Percentiles rank a stretch among this genome's conserved stretches.
Evolutionary conservation across 495 filamentous ascomycete species (phyloP).

Genomic region (Penicillium bialowiezense): DNA sequence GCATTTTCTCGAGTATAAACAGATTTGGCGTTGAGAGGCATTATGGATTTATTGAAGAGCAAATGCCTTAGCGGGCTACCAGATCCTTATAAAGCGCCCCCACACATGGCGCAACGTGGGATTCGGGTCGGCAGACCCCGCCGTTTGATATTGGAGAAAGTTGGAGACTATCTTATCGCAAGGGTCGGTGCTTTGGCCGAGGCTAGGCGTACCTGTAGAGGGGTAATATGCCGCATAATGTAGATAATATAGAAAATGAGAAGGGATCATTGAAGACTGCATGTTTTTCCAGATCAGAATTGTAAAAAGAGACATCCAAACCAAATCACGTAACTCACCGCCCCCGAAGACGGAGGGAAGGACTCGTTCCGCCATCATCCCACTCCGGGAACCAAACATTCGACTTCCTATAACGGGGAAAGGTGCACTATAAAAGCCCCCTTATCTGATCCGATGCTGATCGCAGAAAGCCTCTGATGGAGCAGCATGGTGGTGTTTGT

Average conservation of each 20-base stretch:
- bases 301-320: neutral
- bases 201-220: constrained; percentile 2
- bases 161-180: constrained; percentile 2
- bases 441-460: constrained; percentile 27
- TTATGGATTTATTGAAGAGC: constrained; percentile 16
- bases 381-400: constrained; percentile 12
- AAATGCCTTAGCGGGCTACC: neutral
- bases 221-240: constrained; percentile 1
- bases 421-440: constrained; percentile 16
- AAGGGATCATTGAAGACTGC: too few species aligned
- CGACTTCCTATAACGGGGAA: constrained; percentile 3
- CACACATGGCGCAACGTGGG: neutral
- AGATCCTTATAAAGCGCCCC: constrained; percentile 3
- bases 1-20: constrained; percentile 63
- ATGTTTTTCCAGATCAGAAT: too few species aligned
- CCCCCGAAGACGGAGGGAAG: constrained; percentile 30
- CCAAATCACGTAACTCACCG: neutral
- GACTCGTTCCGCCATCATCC: constrained; percentile 29
- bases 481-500: constrained; percentile 48
- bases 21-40: constrained; percentile 58
- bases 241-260: too few species aligned
- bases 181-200: neutral
- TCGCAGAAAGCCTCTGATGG: constrained; percentile 21
- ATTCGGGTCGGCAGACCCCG: neutral
- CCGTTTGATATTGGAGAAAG: constrained; percentile 1